Percentiles rank a stretch among this genome's conserved stretches.
Evolutionary conservation across 2,329 filamentous ascomycete genomes (phyloP).

Genomic region (Lasiodiplodia theobromae): DNA sequence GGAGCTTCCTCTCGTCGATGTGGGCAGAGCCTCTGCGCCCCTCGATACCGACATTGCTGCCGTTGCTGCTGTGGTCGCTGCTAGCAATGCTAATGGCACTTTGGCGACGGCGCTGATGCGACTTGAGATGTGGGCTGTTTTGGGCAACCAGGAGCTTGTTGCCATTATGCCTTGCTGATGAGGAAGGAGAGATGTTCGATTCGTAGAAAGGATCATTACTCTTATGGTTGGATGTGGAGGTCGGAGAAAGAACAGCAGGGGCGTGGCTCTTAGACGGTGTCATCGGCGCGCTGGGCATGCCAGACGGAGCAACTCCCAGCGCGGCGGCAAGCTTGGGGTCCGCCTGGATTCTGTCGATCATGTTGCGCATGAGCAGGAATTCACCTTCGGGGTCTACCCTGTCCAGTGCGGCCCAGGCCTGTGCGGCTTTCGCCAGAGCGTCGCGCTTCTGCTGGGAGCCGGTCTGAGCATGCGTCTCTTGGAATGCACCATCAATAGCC

Average conservation of each 20-base stretch:
- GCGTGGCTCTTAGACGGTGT: conserved; percentile 5
- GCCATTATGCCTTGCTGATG: conserved; percentile 27
- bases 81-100: conserved; percentile 39
- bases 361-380: conserved; percentile 80
- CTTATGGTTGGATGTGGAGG: conserved; percentile 39
- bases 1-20: conserved; percentile 61
- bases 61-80: conserved; percentile 29
- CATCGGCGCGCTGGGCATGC: conserved; percentile 18
- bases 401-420: conserved; percentile 85
- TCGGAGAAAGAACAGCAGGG: conserved; percentile 31
- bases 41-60: conserved; percentile 5
- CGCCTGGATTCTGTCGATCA: conserved; percentile 75
- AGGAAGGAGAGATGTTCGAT: background rate
- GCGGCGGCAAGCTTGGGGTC: conserved; percentile 69
- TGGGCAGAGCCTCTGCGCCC: conserved; percentile 39
- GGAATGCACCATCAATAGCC: conserved; percentile 80
- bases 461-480: conserved; percentile 86
- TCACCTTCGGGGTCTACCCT: conserved; percentile 89
- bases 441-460: conserved; percentile 75
- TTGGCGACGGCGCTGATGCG: conserved; percentile 64
- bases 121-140: conserved; percentile 85
- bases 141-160: conserved; percentile 77
- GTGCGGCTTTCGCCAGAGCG: conserved; percentile 80
- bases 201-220: conserved; percentile 34
- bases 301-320: conserved; percentile 47